phyloP scores from a whole-genome alignment of 148 eudicot genomes.

The Bassia scoparia region DNA sequence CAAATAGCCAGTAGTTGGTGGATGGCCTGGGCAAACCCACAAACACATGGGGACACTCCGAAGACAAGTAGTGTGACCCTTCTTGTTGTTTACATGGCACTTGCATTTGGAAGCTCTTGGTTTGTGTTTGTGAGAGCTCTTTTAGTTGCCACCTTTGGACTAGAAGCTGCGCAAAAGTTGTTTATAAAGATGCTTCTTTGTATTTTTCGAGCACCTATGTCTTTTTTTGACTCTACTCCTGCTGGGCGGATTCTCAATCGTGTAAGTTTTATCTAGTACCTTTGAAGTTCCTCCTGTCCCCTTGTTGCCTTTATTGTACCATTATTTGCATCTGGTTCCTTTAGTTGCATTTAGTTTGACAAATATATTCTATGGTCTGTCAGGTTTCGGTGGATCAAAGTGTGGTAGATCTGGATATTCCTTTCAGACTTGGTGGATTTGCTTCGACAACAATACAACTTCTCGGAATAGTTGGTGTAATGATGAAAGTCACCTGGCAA shows the following conservation, averaged over 20 bases:
- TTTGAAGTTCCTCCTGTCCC: background rate
- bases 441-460: slow-evolving; percentile 88
- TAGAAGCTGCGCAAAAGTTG: slow-evolving; percentile 80
- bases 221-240: slow-evolving; percentile 99
- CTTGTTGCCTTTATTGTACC: slow-evolving; percentile 1
- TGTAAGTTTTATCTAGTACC: slow-evolving; percentile 41
- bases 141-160: slow-evolving; percentile 83
- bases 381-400: slow-evolving; percentile 98
- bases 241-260: slow-evolving; percentile 93
- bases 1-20: slow-evolving; percentile 97
- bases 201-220: slow-evolving; percentile 91
- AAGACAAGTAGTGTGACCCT: slow-evolving; percentile 63
- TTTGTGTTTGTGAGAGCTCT: slow-evolving; percentile 85
- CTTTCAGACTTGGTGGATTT: slow-evolving; percentile 93
- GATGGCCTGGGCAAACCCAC: slow-evolving; percentile 99
- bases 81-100: slow-evolving; percentile 87
- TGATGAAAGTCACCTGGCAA: slow-evolving; percentile 95
- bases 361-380: slow-evolving; percentile 15
- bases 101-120: slow-evolving; percentile 89
- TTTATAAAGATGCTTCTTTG: slow-evolving; percentile 72
- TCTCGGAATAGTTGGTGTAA: slow-evolving; percentile 85
- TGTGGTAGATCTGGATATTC: slow-evolving; percentile 92
- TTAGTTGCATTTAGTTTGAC: slow-evolving; percentile 18
- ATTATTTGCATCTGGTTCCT: background rate
- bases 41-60: slow-evolving; percentile 66